phyloP scores from a whole-genome alignment of 1,139 yeast species.

The Debaryomyces subglobosus region DNA sequence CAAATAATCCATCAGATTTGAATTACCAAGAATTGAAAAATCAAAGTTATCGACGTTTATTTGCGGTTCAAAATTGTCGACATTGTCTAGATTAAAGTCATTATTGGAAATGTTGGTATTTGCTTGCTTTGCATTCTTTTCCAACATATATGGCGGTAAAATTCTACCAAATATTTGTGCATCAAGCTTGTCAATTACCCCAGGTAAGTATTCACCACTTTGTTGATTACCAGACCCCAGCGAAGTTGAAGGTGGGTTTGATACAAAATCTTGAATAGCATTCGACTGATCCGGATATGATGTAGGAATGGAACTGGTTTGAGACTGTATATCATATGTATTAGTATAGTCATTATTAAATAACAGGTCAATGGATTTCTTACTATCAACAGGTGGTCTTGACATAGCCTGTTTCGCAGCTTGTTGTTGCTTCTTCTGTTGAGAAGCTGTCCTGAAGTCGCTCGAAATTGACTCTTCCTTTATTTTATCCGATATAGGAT shows the following conservation, averaged over 20 bases:
- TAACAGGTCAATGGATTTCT: background rate
- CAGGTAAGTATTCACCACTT: constrained; percentile 57
- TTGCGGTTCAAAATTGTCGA: constrained; percentile 3
- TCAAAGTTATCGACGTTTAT: constrained; percentile 25
- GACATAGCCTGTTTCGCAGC: constrained; percentile 1
- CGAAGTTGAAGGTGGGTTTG: background rate
- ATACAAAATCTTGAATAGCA: background rate
- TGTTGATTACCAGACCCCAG: background rate
- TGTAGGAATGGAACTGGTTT: background rate
- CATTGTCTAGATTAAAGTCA: background rate
- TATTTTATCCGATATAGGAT: background rate
- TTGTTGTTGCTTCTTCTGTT: constrained; percentile 1
- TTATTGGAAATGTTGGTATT: background rate
- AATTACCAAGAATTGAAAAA: constrained; percentile 20
- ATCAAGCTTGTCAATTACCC: constrained; percentile 81
- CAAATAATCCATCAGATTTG: constrained; percentile 23
- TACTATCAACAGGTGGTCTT: background rate
- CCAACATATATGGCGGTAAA: constrained; percentile 80
- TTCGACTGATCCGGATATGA: background rate
- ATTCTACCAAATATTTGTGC: constrained; percentile 82
- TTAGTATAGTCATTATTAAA: constrained; percentile 3
- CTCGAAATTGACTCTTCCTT: background rate
- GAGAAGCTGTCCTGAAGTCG: constrained; percentile 2
- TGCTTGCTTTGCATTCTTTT: constrained; percentile 26
- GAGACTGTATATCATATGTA: background rate